phyloP scores from a whole-genome alignment of 2,329 filamentous ascomycete genomes.

The Fusarium sp. region DNA sequence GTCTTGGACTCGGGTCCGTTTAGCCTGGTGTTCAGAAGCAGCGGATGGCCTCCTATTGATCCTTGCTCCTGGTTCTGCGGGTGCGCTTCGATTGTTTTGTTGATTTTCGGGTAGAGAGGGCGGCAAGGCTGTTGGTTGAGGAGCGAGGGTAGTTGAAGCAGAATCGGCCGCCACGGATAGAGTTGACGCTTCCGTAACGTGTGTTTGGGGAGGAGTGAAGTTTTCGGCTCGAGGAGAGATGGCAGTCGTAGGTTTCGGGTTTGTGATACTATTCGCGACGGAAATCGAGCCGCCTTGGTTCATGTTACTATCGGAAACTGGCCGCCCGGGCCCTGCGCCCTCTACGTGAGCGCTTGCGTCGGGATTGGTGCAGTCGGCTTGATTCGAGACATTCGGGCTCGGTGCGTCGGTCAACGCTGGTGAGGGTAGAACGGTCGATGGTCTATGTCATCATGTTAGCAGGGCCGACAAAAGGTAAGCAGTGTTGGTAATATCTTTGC shows the following conservation, averaged over 20 bases:
- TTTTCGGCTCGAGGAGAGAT: conserved; percentile 11
- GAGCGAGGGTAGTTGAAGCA: neutral
- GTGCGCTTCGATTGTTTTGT: neutral
- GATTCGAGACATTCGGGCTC: conserved; percentile 61
- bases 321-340: conserved; percentile 15
- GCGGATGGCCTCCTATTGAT: conserved; percentile 1
- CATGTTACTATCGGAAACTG: conserved; percentile 24
- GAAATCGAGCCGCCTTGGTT: conserved; percentile 19
- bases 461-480: conserved; percentile 9
- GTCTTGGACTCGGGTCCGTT: conserved; percentile 32
- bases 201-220: conserved; percentile 4
- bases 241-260: conserved; percentile 6
- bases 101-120: neutral
- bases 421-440: conserved; percentile 67
- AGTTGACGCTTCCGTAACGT: conserved; percentile 10
- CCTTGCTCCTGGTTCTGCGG: conserved; percentile 4
- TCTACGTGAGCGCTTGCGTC: conserved; percentile 31
- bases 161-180: neutral
- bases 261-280: conserved; percentile 20
- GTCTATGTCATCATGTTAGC: conserved; percentile 42
- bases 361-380: conserved; percentile 55
- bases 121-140: conserved; percentile 13
- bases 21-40: conserved; percentile 21
- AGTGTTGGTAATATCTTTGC: neutral
- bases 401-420: conserved; percentile 75